Conservation (phyloP, 2,329 filamentous ascomycete species). For the Botrytis fabae region DNA sequence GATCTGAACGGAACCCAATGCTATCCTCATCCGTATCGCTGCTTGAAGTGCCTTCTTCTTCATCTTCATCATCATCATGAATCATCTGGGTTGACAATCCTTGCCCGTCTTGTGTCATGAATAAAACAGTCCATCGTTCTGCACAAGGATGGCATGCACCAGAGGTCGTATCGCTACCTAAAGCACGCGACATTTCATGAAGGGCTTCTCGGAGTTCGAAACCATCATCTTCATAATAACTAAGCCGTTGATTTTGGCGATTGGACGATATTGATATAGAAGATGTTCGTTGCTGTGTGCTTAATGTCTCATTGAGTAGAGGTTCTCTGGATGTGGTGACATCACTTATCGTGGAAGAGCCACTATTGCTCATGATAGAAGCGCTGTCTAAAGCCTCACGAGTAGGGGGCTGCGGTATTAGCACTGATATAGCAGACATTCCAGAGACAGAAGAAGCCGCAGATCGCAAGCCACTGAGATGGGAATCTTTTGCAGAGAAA, state of each 20-base stretch:
- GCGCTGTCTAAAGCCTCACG: constrained; percentile 59
- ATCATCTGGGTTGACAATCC: constrained; percentile 69
- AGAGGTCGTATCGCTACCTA: constrained; percentile 64
- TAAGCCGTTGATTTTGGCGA: constrained; percentile 49
- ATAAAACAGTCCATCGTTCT: constrained; percentile 80
- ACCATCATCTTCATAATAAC: constrained; percentile 63
- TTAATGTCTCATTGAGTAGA: constrained; percentile 56
- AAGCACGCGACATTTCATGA: constrained; percentile 67
- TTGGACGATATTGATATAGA: constrained; percentile 47
- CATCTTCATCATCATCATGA: constrained; percentile 68
- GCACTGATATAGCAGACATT: constrained; percentile 67
- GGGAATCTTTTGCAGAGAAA: constrained; percentile 48
- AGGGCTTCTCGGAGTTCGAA: constrained; percentile 66
- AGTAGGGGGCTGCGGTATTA: constrained; percentile 61
- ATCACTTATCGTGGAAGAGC: constrained; percentile 71
- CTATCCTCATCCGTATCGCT: constrained; percentile 61
- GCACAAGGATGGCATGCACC: constrained; percentile 76
- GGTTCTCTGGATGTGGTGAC: constrained; percentile 65
- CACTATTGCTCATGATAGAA: constrained; percentile 71
- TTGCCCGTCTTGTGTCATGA: constrained; percentile 72
- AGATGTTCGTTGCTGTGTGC: constrained; percentile 55
- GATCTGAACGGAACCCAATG: constrained; percentile 57
- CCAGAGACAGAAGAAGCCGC: constrained; percentile 68
- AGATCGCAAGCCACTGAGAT: constrained; percentile 62
- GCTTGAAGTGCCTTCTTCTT: constrained; percentile 63